Conservation (phyloP, 2,329 filamentous ascomycete genomes). For the Sarocladium kiliense region DNA sequence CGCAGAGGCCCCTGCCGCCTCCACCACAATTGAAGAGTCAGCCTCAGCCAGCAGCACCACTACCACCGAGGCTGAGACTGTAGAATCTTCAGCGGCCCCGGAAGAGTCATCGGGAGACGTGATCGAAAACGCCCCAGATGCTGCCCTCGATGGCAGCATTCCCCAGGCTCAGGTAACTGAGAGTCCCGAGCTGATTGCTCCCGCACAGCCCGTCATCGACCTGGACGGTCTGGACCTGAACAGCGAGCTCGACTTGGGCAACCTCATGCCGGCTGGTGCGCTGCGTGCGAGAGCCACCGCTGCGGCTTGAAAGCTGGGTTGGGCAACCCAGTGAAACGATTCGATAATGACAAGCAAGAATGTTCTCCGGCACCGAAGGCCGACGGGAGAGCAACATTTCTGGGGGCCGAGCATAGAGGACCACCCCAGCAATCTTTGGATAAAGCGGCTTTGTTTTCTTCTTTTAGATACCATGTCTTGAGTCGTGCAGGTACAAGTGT, state of each 20-base stretch:
- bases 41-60: neutral
- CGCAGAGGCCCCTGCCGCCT: neutral
- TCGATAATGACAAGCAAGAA: neutral
- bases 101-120: neutral
- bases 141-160: neutral
- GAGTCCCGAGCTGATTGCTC: slow-evolving; percentile 12
- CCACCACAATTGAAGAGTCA: neutral
- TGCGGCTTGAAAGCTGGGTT: neutral
- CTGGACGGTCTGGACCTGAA: slow-evolving; percentile 35
- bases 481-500: neutral
- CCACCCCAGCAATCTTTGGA: neutral
- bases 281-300: slow-evolving; percentile 3
- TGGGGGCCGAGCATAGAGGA: neutral
- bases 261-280: slow-evolving; percentile 20
- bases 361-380: neutral
- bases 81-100: neutral
- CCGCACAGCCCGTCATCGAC: slow-evolving; percentile 25
- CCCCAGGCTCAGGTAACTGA: neutral
- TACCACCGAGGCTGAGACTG: neutral
- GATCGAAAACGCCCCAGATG: neutral
- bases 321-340: neutral
- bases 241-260: slow-evolving; percentile 40
- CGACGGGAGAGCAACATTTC: neutral
- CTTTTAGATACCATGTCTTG: neutral
- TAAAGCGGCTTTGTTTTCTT: neutral